phyloP scores from a whole-genome alignment of 805 yeast genomes.

The Wickerhamiella vanderwaltii region DNA sequence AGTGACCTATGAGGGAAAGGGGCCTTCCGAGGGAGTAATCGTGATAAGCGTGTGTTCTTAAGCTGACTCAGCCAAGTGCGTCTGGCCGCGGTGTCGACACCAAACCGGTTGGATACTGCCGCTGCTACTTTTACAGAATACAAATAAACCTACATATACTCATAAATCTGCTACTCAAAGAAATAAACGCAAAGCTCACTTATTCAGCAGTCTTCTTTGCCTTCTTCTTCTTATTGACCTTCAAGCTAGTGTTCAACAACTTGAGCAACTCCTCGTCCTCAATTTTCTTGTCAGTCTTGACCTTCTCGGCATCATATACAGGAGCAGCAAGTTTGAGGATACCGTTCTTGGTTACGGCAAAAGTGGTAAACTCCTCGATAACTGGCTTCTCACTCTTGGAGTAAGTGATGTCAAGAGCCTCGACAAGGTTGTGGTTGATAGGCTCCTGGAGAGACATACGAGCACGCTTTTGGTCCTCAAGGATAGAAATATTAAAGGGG shows the following conservation, averaged over 20 bases:
- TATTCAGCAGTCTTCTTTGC: constrained; percentile 14
- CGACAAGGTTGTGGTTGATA: constrained; percentile 50
- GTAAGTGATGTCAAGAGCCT: constrained; percentile 54
- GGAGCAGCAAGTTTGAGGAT: constrained; percentile 51
- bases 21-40: too few relatives aligned
- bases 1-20: too few relatives aligned
- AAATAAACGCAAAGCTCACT: too few relatives aligned
- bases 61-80: too few relatives aligned
- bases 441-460: constrained; percentile 68
- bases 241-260: constrained; percentile 38
- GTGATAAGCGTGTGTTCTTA: too few relatives aligned
- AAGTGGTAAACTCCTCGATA: constrained; percentile 64
- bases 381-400: constrained; percentile 55
- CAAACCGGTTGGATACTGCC: too few relatives aligned
- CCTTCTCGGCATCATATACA: constrained; percentile 37
- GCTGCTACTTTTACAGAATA: too few relatives aligned
- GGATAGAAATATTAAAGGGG: constrained; percentile 56
- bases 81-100: too few relatives aligned
- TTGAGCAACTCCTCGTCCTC: constrained; percentile 37
- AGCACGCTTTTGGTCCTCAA: constrained; percentile 57
- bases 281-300: constrained; percentile 44
- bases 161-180: too few relatives aligned
- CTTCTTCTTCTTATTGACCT: constrained; percentile 37
- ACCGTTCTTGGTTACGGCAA: constrained; percentile 64
- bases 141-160: too few relatives aligned